phyloP scores from a whole-genome alignment of 495 filamentous ascomycete genomes.

The Penicillium dipodomyicola region DNA sequence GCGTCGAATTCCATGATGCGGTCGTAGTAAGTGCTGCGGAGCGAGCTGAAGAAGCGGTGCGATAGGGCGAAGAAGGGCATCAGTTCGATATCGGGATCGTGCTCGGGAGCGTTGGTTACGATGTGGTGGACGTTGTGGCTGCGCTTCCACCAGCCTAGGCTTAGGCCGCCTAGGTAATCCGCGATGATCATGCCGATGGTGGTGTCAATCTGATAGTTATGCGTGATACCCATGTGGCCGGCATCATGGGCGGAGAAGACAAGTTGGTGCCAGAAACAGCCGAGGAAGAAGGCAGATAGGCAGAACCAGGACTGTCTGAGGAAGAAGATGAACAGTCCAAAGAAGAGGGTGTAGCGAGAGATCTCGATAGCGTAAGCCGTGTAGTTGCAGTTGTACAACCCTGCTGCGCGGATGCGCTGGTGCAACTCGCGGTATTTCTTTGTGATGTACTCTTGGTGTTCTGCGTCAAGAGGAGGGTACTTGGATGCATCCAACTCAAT shows the following conservation, averaged over 20 bases:
- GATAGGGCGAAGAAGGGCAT: conserved; percentile 86
- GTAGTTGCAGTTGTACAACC: conserved; percentile 79
- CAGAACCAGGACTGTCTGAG: conserved; percentile 16
- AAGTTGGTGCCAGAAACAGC: conserved; percentile 84
- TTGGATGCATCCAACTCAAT: conserved; percentile 65
- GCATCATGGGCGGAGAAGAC: conserved; percentile 89
- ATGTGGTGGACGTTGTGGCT: conserved; percentile 95
- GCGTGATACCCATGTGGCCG: conserved; percentile 90
- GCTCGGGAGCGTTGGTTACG: conserved; percentile 86
- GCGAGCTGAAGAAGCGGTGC: conserved; percentile 67
- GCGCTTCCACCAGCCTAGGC: conserved; percentile 88
- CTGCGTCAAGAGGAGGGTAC: conserved; percentile 70
- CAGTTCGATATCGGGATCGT: conserved; percentile 90
- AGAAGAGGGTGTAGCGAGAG: conserved; percentile 62
- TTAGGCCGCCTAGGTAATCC: conserved; percentile 79
- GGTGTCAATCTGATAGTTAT: conserved; percentile 74
- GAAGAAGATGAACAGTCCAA: conserved; percentile 53
- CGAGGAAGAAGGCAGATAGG: conserved; percentile 64
- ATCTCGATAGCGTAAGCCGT: conserved; percentile 67
- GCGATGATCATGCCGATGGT: conserved; percentile 81
- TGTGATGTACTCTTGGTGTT: conserved; percentile 67
- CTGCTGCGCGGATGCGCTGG: conserved; percentile 62
- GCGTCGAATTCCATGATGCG: conserved; percentile 74
- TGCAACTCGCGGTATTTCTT: conserved; percentile 69
- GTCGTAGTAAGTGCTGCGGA: conserved; percentile 81